These are phyloP conservation scores for Aspergillus sclerotiicarbonarius DNA, from an alignment of 495 filamentous ascomycete species.

Conservation along the genomic window DNA sequence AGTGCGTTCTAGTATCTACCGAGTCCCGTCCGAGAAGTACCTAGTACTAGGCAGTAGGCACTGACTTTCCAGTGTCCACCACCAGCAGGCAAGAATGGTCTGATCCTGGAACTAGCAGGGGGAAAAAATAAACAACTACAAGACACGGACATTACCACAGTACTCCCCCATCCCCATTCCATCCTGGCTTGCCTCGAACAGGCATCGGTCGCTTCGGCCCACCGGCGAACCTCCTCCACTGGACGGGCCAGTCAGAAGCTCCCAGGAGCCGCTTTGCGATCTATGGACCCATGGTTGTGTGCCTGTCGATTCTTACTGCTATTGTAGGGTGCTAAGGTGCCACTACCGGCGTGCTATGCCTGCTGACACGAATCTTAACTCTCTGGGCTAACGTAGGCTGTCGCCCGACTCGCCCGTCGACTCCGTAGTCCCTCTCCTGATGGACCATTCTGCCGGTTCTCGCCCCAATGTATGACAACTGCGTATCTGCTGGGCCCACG, in stretches of 20 bases:
- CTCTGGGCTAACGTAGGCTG: background rate
- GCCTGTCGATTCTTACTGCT: slow-evolving; percentile 31
- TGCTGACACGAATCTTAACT: background rate
- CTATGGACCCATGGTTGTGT: slow-evolving; percentile 19
- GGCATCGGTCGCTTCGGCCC: slow-evolving; percentile 5
- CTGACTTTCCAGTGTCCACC: no score
- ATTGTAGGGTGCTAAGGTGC: slow-evolving; percentile 11
- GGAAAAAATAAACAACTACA: no score
- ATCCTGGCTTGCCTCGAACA: background rate
- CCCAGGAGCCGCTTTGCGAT: slow-evolving; percentile 1
- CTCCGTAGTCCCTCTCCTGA: background rate
- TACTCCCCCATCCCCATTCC: no score
- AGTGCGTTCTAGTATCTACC: no score
- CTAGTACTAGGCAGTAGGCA: no score
- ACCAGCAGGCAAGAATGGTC: no score
- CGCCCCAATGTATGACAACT: no score
- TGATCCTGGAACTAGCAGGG: no score
- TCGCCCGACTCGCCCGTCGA: background rate
- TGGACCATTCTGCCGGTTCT: background rate
- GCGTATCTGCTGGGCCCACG: no score
- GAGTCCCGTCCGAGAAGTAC: no score
- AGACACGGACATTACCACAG: no score
- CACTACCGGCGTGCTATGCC: slow-evolving; percentile 1
- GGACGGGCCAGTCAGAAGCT: slow-evolving; percentile 1
- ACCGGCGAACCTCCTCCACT: slow-evolving; percentile 2